Conservation (phyloP, 2,329 filamentous ascomycete genomes). For the Penicillium rolfsii region DNA sequence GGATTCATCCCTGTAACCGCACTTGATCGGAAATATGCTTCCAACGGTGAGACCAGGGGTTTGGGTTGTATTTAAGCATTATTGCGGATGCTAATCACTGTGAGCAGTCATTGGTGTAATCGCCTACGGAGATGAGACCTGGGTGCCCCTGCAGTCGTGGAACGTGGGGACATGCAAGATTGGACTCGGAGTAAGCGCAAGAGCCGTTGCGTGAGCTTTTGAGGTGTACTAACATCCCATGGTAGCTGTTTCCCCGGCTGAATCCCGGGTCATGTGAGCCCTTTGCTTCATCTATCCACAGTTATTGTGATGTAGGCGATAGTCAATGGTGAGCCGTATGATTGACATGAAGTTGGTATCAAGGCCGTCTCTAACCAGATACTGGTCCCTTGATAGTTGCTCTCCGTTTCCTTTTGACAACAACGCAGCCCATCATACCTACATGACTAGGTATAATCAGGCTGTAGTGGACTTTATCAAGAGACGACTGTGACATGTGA, state of each 20-base stretch:
- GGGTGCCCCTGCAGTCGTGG: slow-evolving; percentile 10
- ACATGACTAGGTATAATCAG: slow-evolving; percentile 20
- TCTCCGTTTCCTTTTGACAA: slow-evolving; percentile 13
- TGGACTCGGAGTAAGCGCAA: slow-evolving; percentile 13
- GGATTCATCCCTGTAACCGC: slow-evolving; percentile 11
- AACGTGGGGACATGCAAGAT: slow-evolving; percentile 13
- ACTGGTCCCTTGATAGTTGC: slow-evolving; percentile 3
- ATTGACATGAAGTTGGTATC: background rate
- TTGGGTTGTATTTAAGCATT: too few species aligned
- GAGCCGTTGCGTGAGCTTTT: background rate
- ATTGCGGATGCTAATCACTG: background rate
- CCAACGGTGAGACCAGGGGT: background rate
- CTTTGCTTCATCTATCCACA: slow-evolving; percentile 22
- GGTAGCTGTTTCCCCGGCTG: slow-evolving; percentile 13
- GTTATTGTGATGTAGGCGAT: slow-evolving; percentile 19
- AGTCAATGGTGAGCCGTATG: slow-evolving; percentile 19
- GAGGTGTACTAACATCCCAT: background rate
- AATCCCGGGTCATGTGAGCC: slow-evolving; percentile 18
- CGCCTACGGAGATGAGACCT: slow-evolving; percentile 19
- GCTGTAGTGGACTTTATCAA: slow-evolving; percentile 25
- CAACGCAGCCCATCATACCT: slow-evolving; percentile 20
- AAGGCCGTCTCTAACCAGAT: background rate
- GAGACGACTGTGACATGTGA: slow-evolving; percentile 1
- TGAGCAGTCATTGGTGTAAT: slow-evolving; percentile 12
- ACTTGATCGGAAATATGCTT: slow-evolving; percentile 9